Evolutionary conservation across 2,329 filamentous ascomycete species (phyloP).

Genomic region (Gyromitra esculenta): DNA sequence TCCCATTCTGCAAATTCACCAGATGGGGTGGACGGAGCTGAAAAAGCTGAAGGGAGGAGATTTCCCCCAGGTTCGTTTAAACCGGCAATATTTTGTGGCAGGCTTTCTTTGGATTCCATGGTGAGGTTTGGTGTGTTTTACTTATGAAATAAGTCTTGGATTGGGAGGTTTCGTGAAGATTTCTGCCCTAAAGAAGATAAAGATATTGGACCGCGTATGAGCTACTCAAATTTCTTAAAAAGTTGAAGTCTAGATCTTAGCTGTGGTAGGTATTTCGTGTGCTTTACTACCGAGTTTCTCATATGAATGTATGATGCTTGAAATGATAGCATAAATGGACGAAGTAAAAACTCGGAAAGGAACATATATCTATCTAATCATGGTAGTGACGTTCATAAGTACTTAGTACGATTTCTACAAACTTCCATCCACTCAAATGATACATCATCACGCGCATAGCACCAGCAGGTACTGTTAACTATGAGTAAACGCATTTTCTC

Average conservation of each 20-base stretch:
- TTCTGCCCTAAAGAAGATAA: constrained; percentile 3
- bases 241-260: background rate
- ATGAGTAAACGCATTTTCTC: constrained; percentile 24
- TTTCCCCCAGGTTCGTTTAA: constrained; percentile 22
- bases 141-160: background rate
- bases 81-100: background rate
- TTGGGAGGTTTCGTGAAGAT: constrained; percentile 7
- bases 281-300: constrained; percentile 4
- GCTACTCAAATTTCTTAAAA: background rate
- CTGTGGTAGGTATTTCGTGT: constrained; percentile 1
- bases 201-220: constrained; percentile 10
- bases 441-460: constrained; percentile 44
- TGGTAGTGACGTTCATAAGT: constrained; percentile 17
- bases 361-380: constrained; percentile 27
- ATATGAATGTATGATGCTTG: background rate
- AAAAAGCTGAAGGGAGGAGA: constrained; percentile 6
- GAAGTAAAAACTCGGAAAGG: background rate
- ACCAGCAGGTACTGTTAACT: constrained; percentile 9
- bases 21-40: constrained; percentile 40
- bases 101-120: constrained; percentile 19
- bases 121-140: background rate
- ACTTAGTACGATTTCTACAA: background rate
- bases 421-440: constrained; percentile 11
- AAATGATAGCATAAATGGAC: background rate
- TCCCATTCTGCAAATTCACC: constrained; percentile 46